Base-by-base conservation (phyloP, 106 monocot species). In the Apostasia shenzhenica region DNA sequence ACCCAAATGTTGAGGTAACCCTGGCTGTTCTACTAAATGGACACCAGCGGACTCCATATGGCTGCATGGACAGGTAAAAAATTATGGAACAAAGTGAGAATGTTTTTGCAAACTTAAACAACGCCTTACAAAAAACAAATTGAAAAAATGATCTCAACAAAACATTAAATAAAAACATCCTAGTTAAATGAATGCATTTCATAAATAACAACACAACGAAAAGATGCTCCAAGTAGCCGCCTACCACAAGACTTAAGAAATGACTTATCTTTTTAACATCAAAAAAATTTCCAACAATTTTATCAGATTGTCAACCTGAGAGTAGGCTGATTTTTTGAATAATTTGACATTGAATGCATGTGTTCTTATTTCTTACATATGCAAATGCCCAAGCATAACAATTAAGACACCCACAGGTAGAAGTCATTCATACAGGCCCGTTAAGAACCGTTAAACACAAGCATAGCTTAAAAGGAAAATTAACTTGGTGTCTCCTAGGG, bases 41-140 rank as follows among this genome's bases (percentile, higher is more conserved):
- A 59, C 59, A 59, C 59, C 59, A 59, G 59, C 40, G 59, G 41
- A 40, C 11, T 59, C 12, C n/a, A 8, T 59, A 59, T 39, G 59
- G 59, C 59, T 59, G 59, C 59, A 41, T 40, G 40, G 8, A n/a
- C 6, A 8, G 40, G 41, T 14, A 56, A 41, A 59, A 59, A 6
- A 59, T 39, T 39, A 59, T 14, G 13, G 14, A 55, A 57, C 6
- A 57, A 59, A 40, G 40, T 39, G 59, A 59, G 37, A 8, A 40
- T 39, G 8, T 2, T 3, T 41, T 6, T 2, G 9, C 59, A 59
- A 59, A 59, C 37, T 8, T 2, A 59, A 41, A 59, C 41, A 41
- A 59, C 9, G 59, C 41, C 8, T 39, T 59, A 2, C 39, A 40
- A 39, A 41, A 39, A 59, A 9, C 4, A 59, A 8, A 40, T 26